phyloP scores from a whole-genome alignment of 2,329 filamentous ascomycete species.

The Ophidiomyces ophidiicola region DNA sequence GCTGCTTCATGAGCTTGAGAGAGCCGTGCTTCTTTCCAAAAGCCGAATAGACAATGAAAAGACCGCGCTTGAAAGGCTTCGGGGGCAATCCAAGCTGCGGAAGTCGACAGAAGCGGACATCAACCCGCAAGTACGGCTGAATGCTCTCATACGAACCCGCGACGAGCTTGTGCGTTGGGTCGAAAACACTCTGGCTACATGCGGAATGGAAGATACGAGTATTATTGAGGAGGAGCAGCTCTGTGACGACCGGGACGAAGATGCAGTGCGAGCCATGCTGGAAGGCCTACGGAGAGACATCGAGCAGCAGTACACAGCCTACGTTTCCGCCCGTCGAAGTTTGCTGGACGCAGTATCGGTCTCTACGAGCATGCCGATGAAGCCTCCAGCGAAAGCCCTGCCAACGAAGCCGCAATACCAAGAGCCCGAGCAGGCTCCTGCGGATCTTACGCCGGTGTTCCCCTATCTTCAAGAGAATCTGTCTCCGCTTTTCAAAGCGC shows the following conservation, averaged over 20 bases:
- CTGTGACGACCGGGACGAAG: slow-evolving; percentile 18
- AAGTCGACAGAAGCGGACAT: neutral
- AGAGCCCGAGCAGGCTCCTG: neutral
- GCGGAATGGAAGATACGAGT: slow-evolving; percentile 22
- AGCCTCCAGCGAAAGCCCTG: slow-evolving; percentile 16
- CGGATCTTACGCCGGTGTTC: slow-evolving; percentile 15
- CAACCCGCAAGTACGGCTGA: slow-evolving; percentile 14
- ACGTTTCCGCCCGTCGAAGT: slow-evolving; percentile 27
- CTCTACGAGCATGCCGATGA: slow-evolving; percentile 24
- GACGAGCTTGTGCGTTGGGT: slow-evolving; percentile 42
- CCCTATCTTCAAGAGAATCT: slow-evolving; percentile 25
- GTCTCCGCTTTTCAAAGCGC: slow-evolving; percentile 25
- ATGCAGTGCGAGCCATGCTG: slow-evolving; percentile 16
- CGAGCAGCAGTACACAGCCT: slow-evolving; percentile 26
- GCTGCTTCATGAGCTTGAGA: slow-evolving; percentile 30
- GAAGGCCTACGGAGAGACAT: slow-evolving; percentile 26
- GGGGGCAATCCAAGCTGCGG: neutral
- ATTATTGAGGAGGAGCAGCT: slow-evolving; percentile 19
- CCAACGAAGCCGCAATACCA: neutral
- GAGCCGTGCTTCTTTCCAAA: slow-evolving; percentile 29
- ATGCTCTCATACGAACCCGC: slow-evolving; percentile 33
- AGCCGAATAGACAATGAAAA: slow-evolving; percentile 28
- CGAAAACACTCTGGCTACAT: slow-evolving; percentile 36
- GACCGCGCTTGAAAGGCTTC: slow-evolving; percentile 22
- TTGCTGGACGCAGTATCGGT: slow-evolving; percentile 27